Base-by-base conservation (phyloP, 331 rosid species). In the Spiraea crenata region DNA sequence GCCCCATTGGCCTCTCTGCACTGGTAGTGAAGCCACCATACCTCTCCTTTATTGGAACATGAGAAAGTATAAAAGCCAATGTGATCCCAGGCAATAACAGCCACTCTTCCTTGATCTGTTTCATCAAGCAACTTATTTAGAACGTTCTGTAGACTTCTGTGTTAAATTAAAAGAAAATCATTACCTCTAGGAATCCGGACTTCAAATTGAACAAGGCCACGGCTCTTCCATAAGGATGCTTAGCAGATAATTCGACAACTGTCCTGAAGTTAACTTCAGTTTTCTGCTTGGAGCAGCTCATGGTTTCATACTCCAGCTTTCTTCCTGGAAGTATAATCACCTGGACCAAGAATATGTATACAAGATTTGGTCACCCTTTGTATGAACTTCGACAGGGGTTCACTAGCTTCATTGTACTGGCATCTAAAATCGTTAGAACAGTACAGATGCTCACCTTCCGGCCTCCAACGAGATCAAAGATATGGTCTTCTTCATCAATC, bases 21-120 rank as follows among this genome's bases (percentile, higher is more conserved):
- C 15, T 38, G n/a, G 44, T 51, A 45, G 51, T 63, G 20, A 74
- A 71, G 13, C 71, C 63, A 3, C 47, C 41, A 46, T 38, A 11
- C 40, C 52, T 20, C 35, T 73, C 61, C 47, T 45, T 63, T 11
- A 59, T 25, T 2, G 31, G 70, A 38, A 54, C 62, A 47, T 77
- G 57, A 16, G 72, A 69, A 45, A 81, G 72, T 37, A 82, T 61
- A 57, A 82, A 77, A 13, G 83, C 78, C 10, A 78, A 62, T 64
- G 71, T 38, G 78, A 82, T 61, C 16, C 74, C 78, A 40, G 83
- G 85, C 74, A 80, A 45, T 37, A 75, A 6, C 46, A 74, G 55
- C 84, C 86, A 81, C 71, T 76, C 89, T 69, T 84, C 88, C 50
- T 65, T 81, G 76, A 76, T 57, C 86, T 84, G 75, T 70, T 64